phyloP scores from a whole-genome alignment of 768 basidiomycete species.

The Tubosaeta brunneosetosa region DNA sequence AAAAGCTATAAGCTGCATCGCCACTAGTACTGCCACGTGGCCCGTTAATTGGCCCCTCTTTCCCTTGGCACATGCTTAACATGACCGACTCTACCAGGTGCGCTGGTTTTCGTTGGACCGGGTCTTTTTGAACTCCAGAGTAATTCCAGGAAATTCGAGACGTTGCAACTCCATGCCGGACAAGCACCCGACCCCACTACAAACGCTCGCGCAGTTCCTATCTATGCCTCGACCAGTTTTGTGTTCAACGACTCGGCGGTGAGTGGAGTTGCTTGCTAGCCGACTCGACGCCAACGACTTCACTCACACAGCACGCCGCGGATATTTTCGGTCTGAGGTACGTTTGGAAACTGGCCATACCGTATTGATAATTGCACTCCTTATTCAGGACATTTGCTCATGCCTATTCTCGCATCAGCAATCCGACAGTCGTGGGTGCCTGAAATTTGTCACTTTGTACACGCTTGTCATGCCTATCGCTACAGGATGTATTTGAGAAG shows the following conservation, averaged over 20 bases:
- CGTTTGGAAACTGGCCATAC: background rate
- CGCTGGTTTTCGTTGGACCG: background rate
- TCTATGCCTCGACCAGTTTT: conserved; percentile 70
- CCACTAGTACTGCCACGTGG: background rate
- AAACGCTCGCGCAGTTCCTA: conserved; percentile 72
- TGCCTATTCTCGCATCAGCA: conserved; percentile 18
- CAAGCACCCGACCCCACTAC: conserved; percentile 57
- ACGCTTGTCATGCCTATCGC: background rate
- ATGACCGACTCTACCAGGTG: conserved; percentile 8
- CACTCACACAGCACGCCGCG: conserved; percentile 9
- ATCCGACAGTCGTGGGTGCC: conserved; percentile 17
- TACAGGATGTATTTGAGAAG: conserved; percentile 71
- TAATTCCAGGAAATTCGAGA: conserved; percentile 53
- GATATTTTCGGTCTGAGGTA: conserved; percentile 13
- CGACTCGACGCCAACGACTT: background rate
- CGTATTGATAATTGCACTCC: background rate
- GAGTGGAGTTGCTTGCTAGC: conserved; percentile 26
- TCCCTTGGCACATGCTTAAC: background rate
- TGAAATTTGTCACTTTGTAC: no score
- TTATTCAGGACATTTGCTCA: conserved; percentile 5
- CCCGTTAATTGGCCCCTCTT: background rate
- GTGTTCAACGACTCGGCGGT: conserved; percentile 59
- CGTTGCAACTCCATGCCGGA: conserved; percentile 75
- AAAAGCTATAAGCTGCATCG: background rate
- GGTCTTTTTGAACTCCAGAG: background rate